Conservation (phyloP, 1,139 yeast genomes). For the Candida pseudoviswanathii region DNA sequence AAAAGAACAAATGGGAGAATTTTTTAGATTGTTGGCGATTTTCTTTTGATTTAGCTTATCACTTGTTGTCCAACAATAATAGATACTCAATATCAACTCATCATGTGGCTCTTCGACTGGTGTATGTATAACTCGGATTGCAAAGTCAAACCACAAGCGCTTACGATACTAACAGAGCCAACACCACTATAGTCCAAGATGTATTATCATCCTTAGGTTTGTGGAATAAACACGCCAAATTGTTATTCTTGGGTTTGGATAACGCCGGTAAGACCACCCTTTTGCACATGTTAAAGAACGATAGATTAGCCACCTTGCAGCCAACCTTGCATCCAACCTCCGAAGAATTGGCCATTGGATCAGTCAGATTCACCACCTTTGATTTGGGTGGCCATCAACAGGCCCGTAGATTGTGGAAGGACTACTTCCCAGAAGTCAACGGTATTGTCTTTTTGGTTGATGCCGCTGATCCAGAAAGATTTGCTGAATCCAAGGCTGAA, state of each 20-base stretch:
- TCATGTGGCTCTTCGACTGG: constrained; percentile 49
- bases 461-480: constrained; percentile 95
- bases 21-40: constrained; percentile 2
- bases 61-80: background rate
- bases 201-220: constrained; percentile 90
- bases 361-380: constrained; percentile 94
- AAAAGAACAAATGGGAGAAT: background rate
- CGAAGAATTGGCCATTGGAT: constrained; percentile 95
- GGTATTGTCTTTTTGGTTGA: constrained; percentile 97
- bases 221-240: constrained; percentile 97
- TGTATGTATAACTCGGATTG: too few relatives aligned
- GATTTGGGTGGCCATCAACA: constrained; percentile 98
- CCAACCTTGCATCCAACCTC: constrained; percentile 99
- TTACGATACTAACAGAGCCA: constrained; percentile 26
- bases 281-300: constrained; percentile 95
- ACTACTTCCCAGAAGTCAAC: constrained; percentile 97
- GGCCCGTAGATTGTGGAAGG: constrained; percentile 99
- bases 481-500: constrained; percentile 92
- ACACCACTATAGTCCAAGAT: constrained; percentile 65
- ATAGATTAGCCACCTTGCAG: constrained; percentile 94
- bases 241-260: constrained; percentile 92
- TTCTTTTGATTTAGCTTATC: background rate
- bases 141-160: too few relatives aligned
- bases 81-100: background rate
- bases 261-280: constrained; percentile 98